A percentile compares a stretch with the other conserved stretches of the same genome.
Evolutionary conservation across 164 flowering plant species (phyloP).

Genomic region (Paratinospora sagittata): DNA sequence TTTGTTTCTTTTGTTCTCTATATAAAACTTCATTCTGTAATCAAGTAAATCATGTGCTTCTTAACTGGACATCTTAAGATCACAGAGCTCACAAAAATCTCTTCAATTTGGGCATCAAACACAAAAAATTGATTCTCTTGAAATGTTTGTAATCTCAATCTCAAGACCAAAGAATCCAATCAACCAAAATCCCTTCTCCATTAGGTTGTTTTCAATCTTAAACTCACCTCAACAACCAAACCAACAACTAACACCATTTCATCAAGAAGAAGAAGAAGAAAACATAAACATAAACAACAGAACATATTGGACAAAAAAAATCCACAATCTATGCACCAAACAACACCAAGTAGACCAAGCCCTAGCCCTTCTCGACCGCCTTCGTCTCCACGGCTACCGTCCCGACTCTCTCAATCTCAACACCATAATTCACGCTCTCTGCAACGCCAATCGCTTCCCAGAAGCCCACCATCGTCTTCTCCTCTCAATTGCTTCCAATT

Average conservation of each 20-base stretch:
- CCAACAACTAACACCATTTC: no score
- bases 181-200: slow-evolving; percentile 8
- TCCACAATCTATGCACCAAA: slow-evolving; percentile 57
- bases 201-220: not conserved
- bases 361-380: slow-evolving; percentile 49
- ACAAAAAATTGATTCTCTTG: no score
- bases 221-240: not conserved
- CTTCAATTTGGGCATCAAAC: no score
- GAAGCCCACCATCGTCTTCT: slow-evolving; percentile 72
- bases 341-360: slow-evolving; percentile 52
- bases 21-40: no score
- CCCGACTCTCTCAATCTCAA: slow-evolving; percentile 61
- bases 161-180: slow-evolving; percentile 9
- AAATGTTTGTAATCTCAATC: not conserved
- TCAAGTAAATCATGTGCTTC: no score
- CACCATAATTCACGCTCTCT: slow-evolving; percentile 71
- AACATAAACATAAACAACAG: slow-evolving; percentile 27
- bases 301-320: slow-evolving; percentile 49
- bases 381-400: slow-evolving; percentile 52
- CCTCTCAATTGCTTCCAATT: slow-evolving; percentile 30
- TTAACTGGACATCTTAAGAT: no score
- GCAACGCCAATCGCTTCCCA: slow-evolving; percentile 48
- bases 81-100: no score
- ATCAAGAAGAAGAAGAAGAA: slow-evolving; percentile 16
- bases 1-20: no score